phyloP scores from a whole-genome alignment of 768 basidiomycete genomes.

The Favolaschia claudopus region DNA sequence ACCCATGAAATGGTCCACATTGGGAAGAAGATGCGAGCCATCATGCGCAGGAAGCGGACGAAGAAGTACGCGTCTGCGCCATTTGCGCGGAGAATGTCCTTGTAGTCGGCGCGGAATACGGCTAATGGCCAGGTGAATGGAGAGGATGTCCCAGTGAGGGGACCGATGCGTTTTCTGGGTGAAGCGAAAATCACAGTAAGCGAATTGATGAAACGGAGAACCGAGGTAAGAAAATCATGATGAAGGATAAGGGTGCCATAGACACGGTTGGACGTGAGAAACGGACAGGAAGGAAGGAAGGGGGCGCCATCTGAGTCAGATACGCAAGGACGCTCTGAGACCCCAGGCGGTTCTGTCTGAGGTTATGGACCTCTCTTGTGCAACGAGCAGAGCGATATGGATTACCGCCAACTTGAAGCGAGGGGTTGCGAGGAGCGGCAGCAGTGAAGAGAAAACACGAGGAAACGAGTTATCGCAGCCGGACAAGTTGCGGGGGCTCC shows the following conservation, averaged over 20 bases:
- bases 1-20: constrained; percentile 93
- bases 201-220: background rate
- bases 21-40: constrained; percentile 82
- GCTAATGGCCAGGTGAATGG: constrained; percentile 73
- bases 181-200: background rate
- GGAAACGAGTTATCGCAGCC: too few relatives aligned
- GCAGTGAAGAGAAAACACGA: constrained; percentile 8
- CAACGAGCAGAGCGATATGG: too few relatives aligned
- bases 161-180: constrained; percentile 66
- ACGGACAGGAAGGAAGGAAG: too few relatives aligned
- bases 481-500: too few relatives aligned
- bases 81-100: constrained; percentile 68
- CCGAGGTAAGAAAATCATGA: too few relatives aligned
- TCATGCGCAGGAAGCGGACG: constrained; percentile 87
- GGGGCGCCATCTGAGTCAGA: too few relatives aligned
- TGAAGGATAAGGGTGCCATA: too few relatives aligned
- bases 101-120: constrained; percentile 68
- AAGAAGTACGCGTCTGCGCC: constrained; percentile 95
- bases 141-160: constrained; percentile 50
- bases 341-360: too few relatives aligned
- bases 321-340: too few relatives aligned
- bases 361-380: too few relatives aligned
- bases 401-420: background rate
- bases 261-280: too few relatives aligned
- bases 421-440: background rate